Conservation (phyloP, 2,329 filamentous ascomycete genomes). For the Pseudovirgaria hyperparasitica region DNA sequence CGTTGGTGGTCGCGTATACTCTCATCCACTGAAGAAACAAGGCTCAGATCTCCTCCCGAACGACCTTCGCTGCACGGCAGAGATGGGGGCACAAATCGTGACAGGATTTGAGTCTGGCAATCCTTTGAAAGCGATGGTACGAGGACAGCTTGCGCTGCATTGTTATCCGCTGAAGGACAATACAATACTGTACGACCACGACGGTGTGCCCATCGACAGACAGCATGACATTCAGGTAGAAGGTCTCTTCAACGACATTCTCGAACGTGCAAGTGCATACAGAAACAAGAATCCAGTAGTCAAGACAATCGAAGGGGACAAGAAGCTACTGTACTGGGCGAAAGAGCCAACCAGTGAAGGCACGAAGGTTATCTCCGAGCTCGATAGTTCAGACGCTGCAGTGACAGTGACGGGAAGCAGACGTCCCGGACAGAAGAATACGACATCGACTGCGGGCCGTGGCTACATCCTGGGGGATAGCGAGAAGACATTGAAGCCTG, state of each 20-base stretch:
- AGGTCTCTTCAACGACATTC: constrained; percentile 84
- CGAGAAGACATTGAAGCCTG: constrained; percentile 55
- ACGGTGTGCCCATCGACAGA: constrained; percentile 65
- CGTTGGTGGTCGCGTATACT: constrained; percentile 88
- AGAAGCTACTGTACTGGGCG: constrained; percentile 67
- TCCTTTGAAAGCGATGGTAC: constrained; percentile 78
- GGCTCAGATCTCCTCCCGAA: constrained; percentile 37
- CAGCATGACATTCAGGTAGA: constrained; percentile 72
- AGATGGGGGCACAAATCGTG: constrained; percentile 97
- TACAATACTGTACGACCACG: constrained; percentile 81
- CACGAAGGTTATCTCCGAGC: constrained; percentile 56
- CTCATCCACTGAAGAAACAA: constrained; percentile 54
- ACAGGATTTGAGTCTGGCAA: constrained; percentile 95
- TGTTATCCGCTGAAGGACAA: constrained; percentile 71
- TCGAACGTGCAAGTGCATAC: constrained; percentile 83
- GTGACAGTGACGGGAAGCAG: constrained; percentile 35
- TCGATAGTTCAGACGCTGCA: constrained; percentile 53
- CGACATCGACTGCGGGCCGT: constrained; percentile 44
- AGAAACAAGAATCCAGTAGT: constrained; percentile 63
- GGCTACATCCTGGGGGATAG: constrained; percentile 56
- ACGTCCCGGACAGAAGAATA: constrained; percentile 9
- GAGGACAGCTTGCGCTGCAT: constrained; percentile 75
- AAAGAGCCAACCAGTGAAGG: constrained; percentile 51
- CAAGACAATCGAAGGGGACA: constrained; percentile 69
- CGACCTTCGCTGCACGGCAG: constrained; percentile 61